These are phyloP conservation scores for Jacaranda copaia DNA, from an alignment of 257 asterid genomes.

Conservation along the genomic window DNA sequence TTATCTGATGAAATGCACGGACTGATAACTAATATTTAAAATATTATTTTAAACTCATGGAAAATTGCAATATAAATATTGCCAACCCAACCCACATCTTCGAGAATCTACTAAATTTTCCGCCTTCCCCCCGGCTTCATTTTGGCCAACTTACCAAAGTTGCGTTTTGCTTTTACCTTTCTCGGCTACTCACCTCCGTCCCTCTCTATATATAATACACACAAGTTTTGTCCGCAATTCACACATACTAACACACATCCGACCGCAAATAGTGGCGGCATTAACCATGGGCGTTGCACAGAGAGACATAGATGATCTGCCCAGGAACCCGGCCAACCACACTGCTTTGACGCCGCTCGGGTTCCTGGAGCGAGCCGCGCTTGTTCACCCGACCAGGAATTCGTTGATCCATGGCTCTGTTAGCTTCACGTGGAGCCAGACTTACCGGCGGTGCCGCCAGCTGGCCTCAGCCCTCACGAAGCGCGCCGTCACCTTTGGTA, in stretches of 20 bases:
- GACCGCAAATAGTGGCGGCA: not conserved
- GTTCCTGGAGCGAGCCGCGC: constrained; percentile 72
- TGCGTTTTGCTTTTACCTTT: no score
- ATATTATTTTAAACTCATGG: no score
- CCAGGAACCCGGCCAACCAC: constrained; percentile 68
- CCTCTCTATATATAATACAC: not conserved
- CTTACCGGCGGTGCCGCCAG: constrained; percentile 75
- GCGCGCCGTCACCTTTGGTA: constrained; percentile 61
- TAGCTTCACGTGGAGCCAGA: constrained; percentile 68
- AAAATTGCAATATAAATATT: no score
- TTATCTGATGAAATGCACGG: no score
- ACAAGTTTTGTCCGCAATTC: not conserved
- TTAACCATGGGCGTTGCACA: constrained; percentile 37
- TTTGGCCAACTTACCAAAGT: no score
- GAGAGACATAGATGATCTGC: constrained; percentile 76
- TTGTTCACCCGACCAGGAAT: constrained; percentile 58
- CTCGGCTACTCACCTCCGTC: no score
- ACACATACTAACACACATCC: constrained; percentile 24
- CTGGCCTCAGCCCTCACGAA: constrained; percentile 74
- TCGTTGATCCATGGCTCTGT: constrained; percentile 66
- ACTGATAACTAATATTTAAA: no score
- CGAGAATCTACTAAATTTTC: no score
- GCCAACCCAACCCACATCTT: no score
- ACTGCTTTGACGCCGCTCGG: constrained; percentile 69
- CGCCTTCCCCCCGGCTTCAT: no score